These are phyloP conservation scores for Wickerhamiella parazyma DNA, from an alignment of 805 yeast genomes.

Conservation along the genomic window DNA sequence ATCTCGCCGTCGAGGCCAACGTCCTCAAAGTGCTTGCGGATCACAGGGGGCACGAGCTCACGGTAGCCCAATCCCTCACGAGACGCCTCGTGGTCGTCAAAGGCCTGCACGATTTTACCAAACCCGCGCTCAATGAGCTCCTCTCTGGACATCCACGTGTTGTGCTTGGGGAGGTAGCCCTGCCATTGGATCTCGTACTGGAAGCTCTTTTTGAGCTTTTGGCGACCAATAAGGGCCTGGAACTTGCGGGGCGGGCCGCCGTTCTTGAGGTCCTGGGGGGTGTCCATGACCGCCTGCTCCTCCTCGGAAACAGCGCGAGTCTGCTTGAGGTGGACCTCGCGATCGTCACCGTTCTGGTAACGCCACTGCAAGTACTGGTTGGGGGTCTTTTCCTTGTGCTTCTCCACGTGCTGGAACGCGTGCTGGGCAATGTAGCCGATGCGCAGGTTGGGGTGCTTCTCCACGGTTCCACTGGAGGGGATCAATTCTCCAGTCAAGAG, in stretches of 20 bases:
- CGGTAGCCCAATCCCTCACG: constrained; percentile 99
- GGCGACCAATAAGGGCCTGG: constrained; percentile 95
- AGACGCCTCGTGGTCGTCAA: constrained; percentile 97
- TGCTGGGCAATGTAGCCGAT: constrained; percentile 98
- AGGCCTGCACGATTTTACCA: constrained; percentile 82
- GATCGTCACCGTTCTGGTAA: constrained; percentile 93
- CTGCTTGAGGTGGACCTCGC: constrained; percentile 89
- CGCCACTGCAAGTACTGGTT: constrained; percentile 98
- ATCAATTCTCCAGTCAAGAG: constrained; percentile 82
- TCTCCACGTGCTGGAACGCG: constrained; percentile 92
- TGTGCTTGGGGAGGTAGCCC: constrained; percentile 80
- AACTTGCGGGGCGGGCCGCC: constrained; percentile 79
- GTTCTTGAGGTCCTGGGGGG: constrained; percentile 67
- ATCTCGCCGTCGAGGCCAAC: constrained; percentile 96
- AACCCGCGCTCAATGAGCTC: constrained; percentile 70
- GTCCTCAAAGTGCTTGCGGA: constrained; percentile 91
- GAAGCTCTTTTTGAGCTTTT: constrained; percentile 88
- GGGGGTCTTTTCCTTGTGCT: constrained; percentile 95
- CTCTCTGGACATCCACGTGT: constrained; percentile 87
- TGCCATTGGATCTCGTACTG: constrained; percentile 96
- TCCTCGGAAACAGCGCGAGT: constrained; percentile 73
- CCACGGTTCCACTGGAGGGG: constrained; percentile 79
- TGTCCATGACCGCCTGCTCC: constrained; percentile 64
- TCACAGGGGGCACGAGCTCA: constrained; percentile 80
- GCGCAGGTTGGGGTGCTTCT: constrained; percentile 95